Conservation (phyloP, 306 rosid genomes). For the Inga leiocalycina region DNA sequence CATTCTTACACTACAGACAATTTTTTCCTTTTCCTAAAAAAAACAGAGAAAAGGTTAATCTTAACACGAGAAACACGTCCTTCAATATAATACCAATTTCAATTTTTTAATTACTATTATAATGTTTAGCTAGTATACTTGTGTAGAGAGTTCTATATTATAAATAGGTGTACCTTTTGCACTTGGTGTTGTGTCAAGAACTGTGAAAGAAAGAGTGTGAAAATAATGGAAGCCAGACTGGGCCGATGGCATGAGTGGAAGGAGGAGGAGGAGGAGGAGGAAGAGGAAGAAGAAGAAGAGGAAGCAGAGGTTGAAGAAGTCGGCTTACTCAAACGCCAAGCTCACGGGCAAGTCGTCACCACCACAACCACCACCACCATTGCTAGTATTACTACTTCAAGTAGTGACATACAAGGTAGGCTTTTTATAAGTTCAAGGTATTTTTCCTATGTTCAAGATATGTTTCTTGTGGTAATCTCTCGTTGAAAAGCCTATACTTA, state of each 20-base stretch:
- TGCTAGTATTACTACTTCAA: not conserved
- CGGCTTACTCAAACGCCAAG: slow-evolving; percentile 28
- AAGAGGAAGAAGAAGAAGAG: slow-evolving; percentile 23
- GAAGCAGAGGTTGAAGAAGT: slow-evolving; percentile 30
- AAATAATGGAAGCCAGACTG: slow-evolving; percentile 27
- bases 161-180: not conserved
- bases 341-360: not conserved
- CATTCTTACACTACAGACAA: not conserved
- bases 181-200: not conserved
- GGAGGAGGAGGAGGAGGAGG: slow-evolving; percentile 36
- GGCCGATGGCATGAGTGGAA: slow-evolving; percentile 10
- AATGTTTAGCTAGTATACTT: too few species aligned
- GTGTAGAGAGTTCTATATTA: too few species aligned
- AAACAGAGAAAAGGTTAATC: too few species aligned
- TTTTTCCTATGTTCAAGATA: too few species aligned
- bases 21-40: too few species aligned
- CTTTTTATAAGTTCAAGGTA: too few species aligned
- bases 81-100: too few species aligned
- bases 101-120: too few species aligned
- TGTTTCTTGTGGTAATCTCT: too few species aligned
- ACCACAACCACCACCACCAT: not conserved
- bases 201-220: not conserved
- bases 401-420: not conserved
- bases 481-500: too few species aligned
- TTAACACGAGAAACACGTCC: not conserved